Conservation (phyloP, 1,139 yeast species). For the Pneumocystis carinii region DNA sequence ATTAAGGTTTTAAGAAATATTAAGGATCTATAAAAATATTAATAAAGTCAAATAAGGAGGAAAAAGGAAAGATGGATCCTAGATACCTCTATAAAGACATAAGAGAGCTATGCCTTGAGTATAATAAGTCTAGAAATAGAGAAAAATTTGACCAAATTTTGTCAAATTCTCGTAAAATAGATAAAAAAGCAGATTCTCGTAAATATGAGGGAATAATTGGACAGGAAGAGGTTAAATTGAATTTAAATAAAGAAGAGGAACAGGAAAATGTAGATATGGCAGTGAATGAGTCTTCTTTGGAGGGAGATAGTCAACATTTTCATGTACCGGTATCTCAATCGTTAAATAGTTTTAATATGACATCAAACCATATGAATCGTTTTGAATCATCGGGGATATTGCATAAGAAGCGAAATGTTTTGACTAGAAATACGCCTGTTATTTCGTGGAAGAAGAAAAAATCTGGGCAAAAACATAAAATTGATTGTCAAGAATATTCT, state of each 20-base stretch:
- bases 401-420: not conserved
- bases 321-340: not conserved
- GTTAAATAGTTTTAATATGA: not conserved
- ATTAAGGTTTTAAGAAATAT: not conserved
- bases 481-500: not conserved
- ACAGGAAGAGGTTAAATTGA: too few species aligned
- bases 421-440: not conserved
- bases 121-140: not conserved
- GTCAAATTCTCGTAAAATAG: not conserved
- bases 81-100: not conserved
- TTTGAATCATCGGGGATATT: not conserved
- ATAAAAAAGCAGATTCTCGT: not conserved
- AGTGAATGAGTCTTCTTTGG: not conserved
- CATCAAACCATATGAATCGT: not conserved
- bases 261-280: too few species aligned
- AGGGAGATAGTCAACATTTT: not conserved
- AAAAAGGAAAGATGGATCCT: not conserved
- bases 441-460: not conserved
- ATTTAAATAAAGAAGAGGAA: too few species aligned
- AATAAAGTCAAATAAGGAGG: not conserved
- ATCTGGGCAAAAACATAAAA: not conserved
- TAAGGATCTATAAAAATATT: not conserved
- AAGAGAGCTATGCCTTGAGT: not conserved
- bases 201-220: not conserved
- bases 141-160: not conserved